A percentile compares a stretch with the other conserved stretches of the same genome.
Evolutionary conservation across 495 filamentous ascomycete species (phyloP).

Genomic region (Hypoxylon trugodes): DNA sequence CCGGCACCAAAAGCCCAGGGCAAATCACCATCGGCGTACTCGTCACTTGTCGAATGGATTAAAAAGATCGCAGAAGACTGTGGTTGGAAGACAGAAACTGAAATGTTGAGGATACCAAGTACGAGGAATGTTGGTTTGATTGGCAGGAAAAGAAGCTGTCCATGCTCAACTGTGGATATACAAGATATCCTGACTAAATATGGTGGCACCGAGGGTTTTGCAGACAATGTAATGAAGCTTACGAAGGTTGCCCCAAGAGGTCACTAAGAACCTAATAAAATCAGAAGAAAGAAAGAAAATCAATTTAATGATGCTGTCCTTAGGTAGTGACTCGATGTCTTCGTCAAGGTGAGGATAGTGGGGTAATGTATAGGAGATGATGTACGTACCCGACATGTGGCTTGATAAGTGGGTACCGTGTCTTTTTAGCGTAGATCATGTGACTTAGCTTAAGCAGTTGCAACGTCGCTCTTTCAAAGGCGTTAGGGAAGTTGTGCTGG

Average conservation of each 20-base stretch:
- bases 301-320: too few relatives aligned
- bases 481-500: constrained; percentile 34
- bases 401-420: neutral
- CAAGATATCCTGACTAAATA: constrained; percentile 55
- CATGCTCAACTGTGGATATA: constrained; percentile 39
- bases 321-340: too few relatives aligned
- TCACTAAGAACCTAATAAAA: constrained; percentile 43
- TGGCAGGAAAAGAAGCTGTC: constrained; percentile 59
- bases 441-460: constrained; percentile 36
- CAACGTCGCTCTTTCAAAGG: constrained; percentile 44
- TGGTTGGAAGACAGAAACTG: constrained; percentile 80
- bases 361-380: neutral
- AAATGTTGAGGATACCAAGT: constrained; percentile 85
- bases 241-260: constrained; percentile 49
- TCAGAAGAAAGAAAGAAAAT: neutral
- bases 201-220: constrained; percentile 64
- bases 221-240: constrained; percentile 62
- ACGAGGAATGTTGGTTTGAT: constrained; percentile 85
- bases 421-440: too few relatives aligned
- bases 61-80: constrained; percentile 69
- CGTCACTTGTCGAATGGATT: constrained; percentile 76
- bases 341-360: too few relatives aligned
- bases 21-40: constrained; percentile 69
- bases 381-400: constrained; percentile 20
- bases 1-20: constrained; percentile 63